Evolutionary conservation across 805 yeast species (phyloP).

Genomic region (Dipodascopsis uninucleata): DNA sequence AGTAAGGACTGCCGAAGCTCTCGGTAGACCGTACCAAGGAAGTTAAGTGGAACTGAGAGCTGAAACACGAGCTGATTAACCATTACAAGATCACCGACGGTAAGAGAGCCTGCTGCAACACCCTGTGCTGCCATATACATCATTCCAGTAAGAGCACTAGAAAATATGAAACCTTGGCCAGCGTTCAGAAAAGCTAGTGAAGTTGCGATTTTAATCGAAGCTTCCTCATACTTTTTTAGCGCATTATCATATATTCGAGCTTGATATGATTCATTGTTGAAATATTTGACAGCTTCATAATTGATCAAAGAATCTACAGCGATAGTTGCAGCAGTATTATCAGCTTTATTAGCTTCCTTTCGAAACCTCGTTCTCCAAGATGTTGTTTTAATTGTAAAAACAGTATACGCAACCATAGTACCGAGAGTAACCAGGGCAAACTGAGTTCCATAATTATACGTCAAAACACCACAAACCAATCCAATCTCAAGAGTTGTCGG

Average conservation of each 20-base stretch:
- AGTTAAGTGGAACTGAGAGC: conserved; percentile 88
- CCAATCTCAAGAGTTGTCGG: conserved; percentile 91
- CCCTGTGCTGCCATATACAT: conserved; percentile 94
- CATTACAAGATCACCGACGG: conserved; percentile 92
- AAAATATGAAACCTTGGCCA: conserved; percentile 76
- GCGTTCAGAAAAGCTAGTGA: conserved; percentile 70
- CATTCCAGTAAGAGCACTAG: conserved; percentile 89
- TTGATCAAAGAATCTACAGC: conserved; percentile 92
- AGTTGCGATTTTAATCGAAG: conserved; percentile 68
- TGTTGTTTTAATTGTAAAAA: conserved; percentile 86
- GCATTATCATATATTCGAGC: conserved; percentile 75
- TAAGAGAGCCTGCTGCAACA: conserved; percentile 72
- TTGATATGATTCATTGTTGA: conserved; percentile 83
- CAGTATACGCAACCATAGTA: conserved; percentile 85
- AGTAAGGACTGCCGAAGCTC: conserved; percentile 88
- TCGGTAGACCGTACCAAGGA: conserved; percentile 91
- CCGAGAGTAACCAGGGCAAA: conserved; percentile 85
- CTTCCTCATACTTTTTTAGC: conserved; percentile 65
- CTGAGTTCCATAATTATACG: conserved; percentile 83
- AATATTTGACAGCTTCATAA: conserved; percentile 90
- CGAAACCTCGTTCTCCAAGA: conserved; percentile 95
- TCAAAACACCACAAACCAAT: conserved; percentile 87
- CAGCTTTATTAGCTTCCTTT: conserved; percentile 85
- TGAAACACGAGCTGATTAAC: conserved; percentile 96
- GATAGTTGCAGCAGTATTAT: conserved; percentile 90